phyloP scores from a whole-genome alignment of 1,284 basidiomycete species.

The Leccinum fuscescens region DNA sequence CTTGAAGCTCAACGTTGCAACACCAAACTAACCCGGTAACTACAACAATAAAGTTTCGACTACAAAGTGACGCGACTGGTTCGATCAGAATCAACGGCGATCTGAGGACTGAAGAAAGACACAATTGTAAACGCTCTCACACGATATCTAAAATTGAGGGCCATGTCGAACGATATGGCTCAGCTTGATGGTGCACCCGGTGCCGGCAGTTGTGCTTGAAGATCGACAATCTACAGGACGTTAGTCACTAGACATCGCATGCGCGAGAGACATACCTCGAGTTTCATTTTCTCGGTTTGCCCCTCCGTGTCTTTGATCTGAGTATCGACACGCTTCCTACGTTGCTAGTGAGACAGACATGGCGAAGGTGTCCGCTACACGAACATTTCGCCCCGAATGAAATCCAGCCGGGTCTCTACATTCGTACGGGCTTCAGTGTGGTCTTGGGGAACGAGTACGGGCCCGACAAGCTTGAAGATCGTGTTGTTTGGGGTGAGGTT shows the following conservation, averaged over 20 bases:
- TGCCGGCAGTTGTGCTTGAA: conserved; percentile 55
- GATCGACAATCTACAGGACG: conserved; percentile 55
- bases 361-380: conserved; percentile 30
- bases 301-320: conserved; percentile 76
- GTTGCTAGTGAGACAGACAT: conserved; percentile 7
- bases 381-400: conserved; percentile 89
- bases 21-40: too few relatives aligned
- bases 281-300: conserved; percentile 76
- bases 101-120: not conserved
- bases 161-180: not conserved
- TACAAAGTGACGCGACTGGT: not conserved
- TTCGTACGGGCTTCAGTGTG: conserved; percentile 85
- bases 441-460: conserved; percentile 90
- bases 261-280: conserved; percentile 52
- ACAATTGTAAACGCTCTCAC: not conserved
- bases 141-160: not conserved
- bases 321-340: conserved; percentile 76
- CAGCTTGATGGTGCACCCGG: conserved; percentile 11
- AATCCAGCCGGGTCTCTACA: conserved; percentile 89
- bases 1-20: too few relatives aligned
- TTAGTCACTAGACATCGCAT: conserved; percentile 14
- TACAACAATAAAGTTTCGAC: not conserved
- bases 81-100: not conserved
- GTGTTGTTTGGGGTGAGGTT: conserved; percentile 73
- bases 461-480: conserved; percentile 92